These are phyloP conservation scores for Alternaria gansuensis DNA, from an alignment of 2,329 filamentous ascomycete genomes.

Conservation along the genomic window DNA sequence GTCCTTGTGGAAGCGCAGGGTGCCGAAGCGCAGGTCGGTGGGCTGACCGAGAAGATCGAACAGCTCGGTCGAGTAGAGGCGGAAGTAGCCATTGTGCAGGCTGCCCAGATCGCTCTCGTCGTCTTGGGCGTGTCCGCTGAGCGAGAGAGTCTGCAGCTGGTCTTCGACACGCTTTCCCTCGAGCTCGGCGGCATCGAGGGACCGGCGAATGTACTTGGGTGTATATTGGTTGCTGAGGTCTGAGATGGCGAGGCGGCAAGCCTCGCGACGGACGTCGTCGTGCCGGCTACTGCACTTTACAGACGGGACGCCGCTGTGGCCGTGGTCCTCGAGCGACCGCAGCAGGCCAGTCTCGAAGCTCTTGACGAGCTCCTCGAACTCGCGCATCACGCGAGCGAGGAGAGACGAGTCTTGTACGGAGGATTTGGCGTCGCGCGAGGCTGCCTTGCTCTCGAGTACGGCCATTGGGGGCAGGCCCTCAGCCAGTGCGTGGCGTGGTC, in stretches of 20 bases:
- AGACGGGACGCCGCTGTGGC: conserved; percentile 3
- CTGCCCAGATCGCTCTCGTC: conserved; percentile 29
- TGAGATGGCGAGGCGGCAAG: conserved; percentile 45
- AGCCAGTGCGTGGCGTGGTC: conserved; percentile 19
- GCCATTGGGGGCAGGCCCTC: conserved; percentile 38
- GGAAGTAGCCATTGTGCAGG: conserved; percentile 49
- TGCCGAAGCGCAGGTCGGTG: conserved; percentile 48
- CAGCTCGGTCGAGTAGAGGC: conserved; percentile 49
- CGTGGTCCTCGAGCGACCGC: conserved; percentile 37
- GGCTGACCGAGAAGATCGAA: conserved; percentile 50
- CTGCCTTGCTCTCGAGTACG: conserved; percentile 37
- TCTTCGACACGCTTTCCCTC: conserved; percentile 46
- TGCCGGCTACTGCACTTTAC: conserved; percentile 14
- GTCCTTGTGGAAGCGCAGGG: conserved; percentile 46
- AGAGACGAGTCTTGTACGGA: conserved; percentile 22
- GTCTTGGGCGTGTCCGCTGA: conserved; percentile 12
- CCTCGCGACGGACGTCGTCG: conserved; percentile 40
- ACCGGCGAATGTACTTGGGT: conserved; percentile 45
- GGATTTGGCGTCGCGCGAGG: conserved; percentile 31
- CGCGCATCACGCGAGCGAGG: conserved; percentile 46
- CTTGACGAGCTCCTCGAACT: conserved; percentile 45
- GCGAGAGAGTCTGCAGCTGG: conserved; percentile 35
- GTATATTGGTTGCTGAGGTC: conserved; percentile 46
- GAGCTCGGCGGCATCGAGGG: conserved; percentile 41
- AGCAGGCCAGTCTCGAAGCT: conserved; percentile 43